Conservation (phyloP, 2,329 filamentous ascomycete species). For the Colletotrichum cordylinicola region DNA sequence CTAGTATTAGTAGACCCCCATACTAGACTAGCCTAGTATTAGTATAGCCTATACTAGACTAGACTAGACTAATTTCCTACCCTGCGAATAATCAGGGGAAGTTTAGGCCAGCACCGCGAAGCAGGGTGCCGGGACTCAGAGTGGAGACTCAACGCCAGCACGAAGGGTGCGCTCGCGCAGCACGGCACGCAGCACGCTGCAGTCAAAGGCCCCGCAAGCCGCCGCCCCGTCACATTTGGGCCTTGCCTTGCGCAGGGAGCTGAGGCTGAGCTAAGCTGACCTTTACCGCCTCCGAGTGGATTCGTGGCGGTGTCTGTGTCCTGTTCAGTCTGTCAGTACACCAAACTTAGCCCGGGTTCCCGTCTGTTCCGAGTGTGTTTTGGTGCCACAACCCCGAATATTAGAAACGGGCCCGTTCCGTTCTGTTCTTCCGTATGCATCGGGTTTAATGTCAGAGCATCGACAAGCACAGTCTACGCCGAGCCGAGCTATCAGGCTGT, state of each 20-base stretch:
- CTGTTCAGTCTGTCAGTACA: neutral
- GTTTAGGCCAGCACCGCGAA: neutral
- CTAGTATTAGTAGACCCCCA: too few relatives aligned
- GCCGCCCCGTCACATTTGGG: neutral
- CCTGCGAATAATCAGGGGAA: constrained; percentile 14
- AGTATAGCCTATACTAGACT: too few relatives aligned
- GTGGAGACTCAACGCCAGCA: neutral
- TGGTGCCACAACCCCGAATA: neutral
- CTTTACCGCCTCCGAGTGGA: neutral
- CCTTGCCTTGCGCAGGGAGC: neutral
- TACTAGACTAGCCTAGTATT: too few relatives aligned
- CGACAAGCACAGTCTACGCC: too few relatives aligned
- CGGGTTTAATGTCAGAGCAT: neutral
- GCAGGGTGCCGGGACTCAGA: neutral
- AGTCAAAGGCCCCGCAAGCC: neutral
- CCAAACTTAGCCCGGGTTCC: neutral
- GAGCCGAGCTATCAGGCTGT: neutral
- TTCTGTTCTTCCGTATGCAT: neutral
- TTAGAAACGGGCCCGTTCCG: neutral
- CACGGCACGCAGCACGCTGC: neutral
- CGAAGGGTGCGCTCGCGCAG: neutral
- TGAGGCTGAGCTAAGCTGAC: constrained; percentile 5
- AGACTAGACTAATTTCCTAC: too few relatives aligned
- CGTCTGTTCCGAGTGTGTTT: neutral
- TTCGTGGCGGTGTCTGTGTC: neutral